A percentile compares a stretch with the other conserved stretches of the same genome.
These are phyloP conservation scores for Podospora comata DNA, from an alignment of 495 filamentous ascomycete genomes.

Conservation along the genomic window DNA sequence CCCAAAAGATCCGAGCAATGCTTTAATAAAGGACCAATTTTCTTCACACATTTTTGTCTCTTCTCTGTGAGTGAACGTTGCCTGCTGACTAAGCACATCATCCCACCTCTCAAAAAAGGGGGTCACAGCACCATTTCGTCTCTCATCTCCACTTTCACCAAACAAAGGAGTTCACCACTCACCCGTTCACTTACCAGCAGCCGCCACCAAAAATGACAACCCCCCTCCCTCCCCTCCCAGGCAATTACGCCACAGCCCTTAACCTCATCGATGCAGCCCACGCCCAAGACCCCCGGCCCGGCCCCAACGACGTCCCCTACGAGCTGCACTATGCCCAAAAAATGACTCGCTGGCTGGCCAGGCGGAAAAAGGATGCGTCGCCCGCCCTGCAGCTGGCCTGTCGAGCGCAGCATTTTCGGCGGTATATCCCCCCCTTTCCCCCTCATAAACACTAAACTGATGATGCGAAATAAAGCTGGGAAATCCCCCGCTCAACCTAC, in stretches of 20 bases:
- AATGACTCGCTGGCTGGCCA: constrained; percentile 67
- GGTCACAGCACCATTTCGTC: neutral
- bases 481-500: constrained; percentile 67
- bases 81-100: neutral
- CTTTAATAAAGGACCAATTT: neutral
- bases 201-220: constrained; percentile 22
- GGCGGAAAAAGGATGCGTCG: constrained; percentile 54
- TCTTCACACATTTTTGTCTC: neutral
- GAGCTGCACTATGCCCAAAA: constrained; percentile 77
- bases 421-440: constrained; percentile 24
- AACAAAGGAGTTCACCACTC: neutral
- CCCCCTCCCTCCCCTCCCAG: constrained; percentile 22
- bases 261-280: constrained; percentile 70
- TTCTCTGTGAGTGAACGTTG: neutral
- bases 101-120: neutral
- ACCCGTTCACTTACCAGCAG: neutral
- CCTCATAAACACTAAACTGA: neutral
- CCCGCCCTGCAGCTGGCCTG: constrained; percentile 67
- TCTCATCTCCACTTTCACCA: neutral
- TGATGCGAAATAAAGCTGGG: constrained; percentile 57
- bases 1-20: neutral
- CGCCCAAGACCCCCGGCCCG: constrained; percentile 58
- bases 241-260: constrained; percentile 46
- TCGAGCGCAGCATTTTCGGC: constrained; percentile 72
- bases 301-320: constrained; percentile 51